These are phyloP conservation scores for Sphaerostilbella broomeana DNA, from an alignment of 2,329 filamentous ascomycete species.

Conservation along the genomic window DNA sequence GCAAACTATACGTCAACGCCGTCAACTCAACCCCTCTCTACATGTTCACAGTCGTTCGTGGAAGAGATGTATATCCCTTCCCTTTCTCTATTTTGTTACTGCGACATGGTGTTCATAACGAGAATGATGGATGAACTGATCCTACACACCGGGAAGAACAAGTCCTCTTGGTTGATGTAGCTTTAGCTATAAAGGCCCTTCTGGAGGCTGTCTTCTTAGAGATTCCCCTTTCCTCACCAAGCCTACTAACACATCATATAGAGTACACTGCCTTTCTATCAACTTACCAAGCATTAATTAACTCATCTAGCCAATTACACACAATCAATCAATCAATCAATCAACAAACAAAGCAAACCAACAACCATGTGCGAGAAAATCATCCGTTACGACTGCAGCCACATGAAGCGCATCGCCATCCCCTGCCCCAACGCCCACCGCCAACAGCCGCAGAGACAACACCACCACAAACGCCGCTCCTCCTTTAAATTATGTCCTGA, in stretches of 20 bases:
- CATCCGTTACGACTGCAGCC: conserved; percentile 17
- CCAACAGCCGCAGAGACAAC: neutral
- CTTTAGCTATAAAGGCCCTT: neutral
- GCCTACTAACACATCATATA: neutral
- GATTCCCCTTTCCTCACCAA: neutral
- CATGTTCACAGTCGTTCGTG: too few relatives aligned
- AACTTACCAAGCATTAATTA: neutral
- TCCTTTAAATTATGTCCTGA: too few relatives aligned
- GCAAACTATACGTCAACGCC: too few relatives aligned
- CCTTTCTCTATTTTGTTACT: too few relatives aligned
- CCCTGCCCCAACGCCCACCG: too few relatives aligned
- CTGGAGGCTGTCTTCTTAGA: neutral
- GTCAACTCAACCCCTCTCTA: too few relatives aligned
- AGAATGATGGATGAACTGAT: too few relatives aligned
- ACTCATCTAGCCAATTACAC: neutral
- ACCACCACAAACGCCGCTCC: neutral
- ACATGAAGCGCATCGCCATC: conserved; percentile 14
- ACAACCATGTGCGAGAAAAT: conserved; percentile 21
- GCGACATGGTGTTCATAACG: too few relatives aligned
- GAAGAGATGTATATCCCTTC: too few relatives aligned
- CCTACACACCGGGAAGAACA: too few relatives aligned
- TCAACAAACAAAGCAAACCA: neutral
- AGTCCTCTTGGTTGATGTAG: neutral
- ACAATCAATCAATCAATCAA: too few relatives aligned
- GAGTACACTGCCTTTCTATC: neutral